Conservation (phyloP, 1,284 basidiomycete species). For the Leccinum proximum region DNA sequence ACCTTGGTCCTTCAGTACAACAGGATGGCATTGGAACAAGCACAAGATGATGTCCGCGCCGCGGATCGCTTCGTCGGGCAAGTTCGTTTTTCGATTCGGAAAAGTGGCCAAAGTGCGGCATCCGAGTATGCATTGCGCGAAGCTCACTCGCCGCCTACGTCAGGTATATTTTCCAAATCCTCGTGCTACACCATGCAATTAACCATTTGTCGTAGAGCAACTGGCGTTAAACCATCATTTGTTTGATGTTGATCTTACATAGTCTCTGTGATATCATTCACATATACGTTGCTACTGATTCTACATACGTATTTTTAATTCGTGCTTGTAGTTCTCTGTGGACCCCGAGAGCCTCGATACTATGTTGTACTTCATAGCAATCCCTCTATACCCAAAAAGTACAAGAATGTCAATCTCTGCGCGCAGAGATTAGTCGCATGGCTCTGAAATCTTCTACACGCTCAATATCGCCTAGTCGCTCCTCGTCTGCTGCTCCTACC, state of each 20-base stretch:
- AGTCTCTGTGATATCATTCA: not conserved
- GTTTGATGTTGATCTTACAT: slow-evolving; percentile 1
- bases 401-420: slow-evolving; percentile 58
- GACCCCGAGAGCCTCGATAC: not conserved
- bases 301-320: not conserved
- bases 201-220: not conserved
- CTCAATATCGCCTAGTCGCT: not conserved
- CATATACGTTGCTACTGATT: not conserved
- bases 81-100: not conserved
- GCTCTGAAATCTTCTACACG: no score
- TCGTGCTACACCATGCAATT: not conserved
- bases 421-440: no score
- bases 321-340: not conserved
- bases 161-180: not conserved
- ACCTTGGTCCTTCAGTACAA: not conserved
- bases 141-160: not conserved
- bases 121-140: not conserved
- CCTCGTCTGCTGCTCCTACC: no score
- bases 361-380: slow-evolving; percentile 37
- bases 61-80: not conserved
- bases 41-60: not conserved
- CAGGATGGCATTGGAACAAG: not conserved
- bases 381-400: slow-evolving; percentile 60
- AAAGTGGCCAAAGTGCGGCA: slow-evolving; percentile 1
- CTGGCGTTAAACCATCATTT: not conserved